These are phyloP conservation scores for Multifurca ochricompacta DNA, from an alignment of 768 basidiomycete species.

Conservation along the genomic window DNA sequence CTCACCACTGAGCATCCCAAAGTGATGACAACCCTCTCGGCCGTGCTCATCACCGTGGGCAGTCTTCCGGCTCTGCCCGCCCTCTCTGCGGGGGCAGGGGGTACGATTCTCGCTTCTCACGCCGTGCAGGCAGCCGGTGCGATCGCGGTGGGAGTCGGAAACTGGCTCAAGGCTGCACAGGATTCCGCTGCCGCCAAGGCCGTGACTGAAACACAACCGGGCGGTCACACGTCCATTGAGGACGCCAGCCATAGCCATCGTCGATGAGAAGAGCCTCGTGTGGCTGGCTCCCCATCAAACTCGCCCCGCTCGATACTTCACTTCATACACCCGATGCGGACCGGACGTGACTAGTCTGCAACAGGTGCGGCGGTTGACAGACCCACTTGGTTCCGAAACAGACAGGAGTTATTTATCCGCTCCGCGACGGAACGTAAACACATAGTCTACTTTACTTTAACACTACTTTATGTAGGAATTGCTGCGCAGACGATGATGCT, in stretches of 20 bases:
- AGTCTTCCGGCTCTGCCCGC: slow-evolving; percentile 66
- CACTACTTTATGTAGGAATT: not conserved
- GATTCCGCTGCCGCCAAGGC: slow-evolving; percentile 24
- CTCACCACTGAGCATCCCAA: slow-evolving; percentile 71
- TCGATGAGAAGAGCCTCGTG: not conserved
- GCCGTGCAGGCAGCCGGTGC: slow-evolving; percentile 75
- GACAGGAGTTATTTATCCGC: not conserved
- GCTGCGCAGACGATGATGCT: no score
- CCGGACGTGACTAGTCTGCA: no score
- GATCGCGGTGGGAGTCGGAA: slow-evolving; percentile 68
- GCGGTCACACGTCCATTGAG: slow-evolving; percentile 10
- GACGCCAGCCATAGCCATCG: not conserved
- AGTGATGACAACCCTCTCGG: slow-evolving; percentile 64
- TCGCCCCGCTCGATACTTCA: not conserved
- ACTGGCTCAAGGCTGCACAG: slow-evolving; percentile 42
- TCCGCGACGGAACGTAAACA: not conserved
- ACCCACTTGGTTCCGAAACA: no score
- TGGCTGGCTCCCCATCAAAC: not conserved
- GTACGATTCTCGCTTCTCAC: slow-evolving; percentile 62
- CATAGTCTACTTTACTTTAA: not conserved
- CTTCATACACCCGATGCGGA: not conserved
- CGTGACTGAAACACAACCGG: not conserved
- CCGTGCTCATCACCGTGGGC: slow-evolving; percentile 72
- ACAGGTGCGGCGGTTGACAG: no score
- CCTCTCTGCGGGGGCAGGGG: slow-evolving; percentile 60